These are phyloP conservation scores for Brassica nigra DNA, from an alignment of 345 rosid genomes.

Conservation along the genomic window DNA sequence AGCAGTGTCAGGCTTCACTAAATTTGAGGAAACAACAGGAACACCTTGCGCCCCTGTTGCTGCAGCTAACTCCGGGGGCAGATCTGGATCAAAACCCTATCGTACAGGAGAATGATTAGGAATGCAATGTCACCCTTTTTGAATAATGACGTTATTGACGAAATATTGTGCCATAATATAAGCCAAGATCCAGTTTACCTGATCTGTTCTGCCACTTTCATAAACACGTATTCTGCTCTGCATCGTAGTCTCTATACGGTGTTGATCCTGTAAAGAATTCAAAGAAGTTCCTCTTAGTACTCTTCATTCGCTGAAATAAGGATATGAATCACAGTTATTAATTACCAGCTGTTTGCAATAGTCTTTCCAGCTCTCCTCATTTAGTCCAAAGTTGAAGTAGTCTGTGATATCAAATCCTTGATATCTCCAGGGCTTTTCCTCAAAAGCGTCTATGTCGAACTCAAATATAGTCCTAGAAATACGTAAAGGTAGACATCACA, in stretches of 20 bases:
- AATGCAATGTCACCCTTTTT: conserved; percentile 16
- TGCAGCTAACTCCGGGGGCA: conserved; percentile 98
- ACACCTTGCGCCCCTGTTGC: conserved; percentile 77
- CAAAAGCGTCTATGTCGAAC: conserved; percentile 87
- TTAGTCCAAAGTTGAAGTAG: conserved; percentile 93
- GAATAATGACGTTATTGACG: conserved; percentile 1
- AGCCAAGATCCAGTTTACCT: conserved; percentile 53
- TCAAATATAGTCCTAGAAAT: conserved; percentile 92
- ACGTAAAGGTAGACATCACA: conserved; percentile 17
- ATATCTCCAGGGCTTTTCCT: conserved; percentile 98
- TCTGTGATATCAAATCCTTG: conserved; percentile 74
- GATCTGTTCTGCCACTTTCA: conserved; percentile 92
- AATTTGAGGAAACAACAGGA: conserved; percentile 56
- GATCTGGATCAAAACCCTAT: conserved; percentile 94
- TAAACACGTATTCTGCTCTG: conserved; percentile 98
- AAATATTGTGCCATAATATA: conserved; percentile 7
- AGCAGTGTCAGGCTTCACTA: conserved; percentile 60
- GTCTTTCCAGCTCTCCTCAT: conserved; percentile 98
- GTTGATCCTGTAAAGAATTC: conserved; percentile 70
- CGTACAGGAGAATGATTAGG: conserved; percentile 25
- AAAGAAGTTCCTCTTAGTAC: conserved; percentile 33
- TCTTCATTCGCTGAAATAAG: conserved; percentile 29
- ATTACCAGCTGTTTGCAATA: conserved; percentile 95
- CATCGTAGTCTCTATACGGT: conserved; percentile 87
- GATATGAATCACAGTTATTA: conserved; percentile 31